Evolutionary conservation across 345 rosid genomes (phyloP), one percentile per base, ranked within the genome.

Genomic region (Hypericum perforatum): DNA sequence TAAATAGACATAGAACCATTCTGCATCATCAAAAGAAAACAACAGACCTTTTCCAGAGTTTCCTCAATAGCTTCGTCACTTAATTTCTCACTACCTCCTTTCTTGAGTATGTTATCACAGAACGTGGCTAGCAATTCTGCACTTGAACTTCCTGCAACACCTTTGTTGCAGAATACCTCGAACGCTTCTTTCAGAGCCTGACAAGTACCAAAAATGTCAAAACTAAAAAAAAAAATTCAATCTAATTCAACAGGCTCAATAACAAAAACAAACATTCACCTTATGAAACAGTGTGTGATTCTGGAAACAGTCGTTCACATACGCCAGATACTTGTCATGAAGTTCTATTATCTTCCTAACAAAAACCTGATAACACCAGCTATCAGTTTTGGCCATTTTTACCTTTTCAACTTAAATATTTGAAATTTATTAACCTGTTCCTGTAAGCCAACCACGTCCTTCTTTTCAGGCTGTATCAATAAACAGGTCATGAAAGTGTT

Each of bases 1-100:
- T 1, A 22, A 22, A 22, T 1, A 22, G 4, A 22, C 32, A 22
- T 1, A 22, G 32, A 22, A 22, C 32, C 32, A 22, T 22, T 22
- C 32, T 22, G 32, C 4, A 22, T 22, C 32, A 22, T 22, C 32
- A 22, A 22, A 22, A 22, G 16, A 49, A 41, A 41, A 41, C 9
- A 37, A 5, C 40, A 29, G 11, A 59, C 72, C 77, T 69, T 69
- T 11, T 72, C 79, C 13, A 74, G 45, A 14, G 70, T 69, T 53
- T 68, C 67, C 54, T 73, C 82, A 3, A 73, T 57, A 16, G 77
- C 67, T 52, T 76, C 78, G 45, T 77, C 78, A 58, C 76, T 68
- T 48, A 63, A 44, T 59, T 66, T 71, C 65, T 71, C 65, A 52
- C 61, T 57, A 22, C 74, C 74, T 45, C 68, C 73, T 58, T 65